Conservation (phyloP, 441 rosid genomes). For the Biscutella auriculata region DNA sequence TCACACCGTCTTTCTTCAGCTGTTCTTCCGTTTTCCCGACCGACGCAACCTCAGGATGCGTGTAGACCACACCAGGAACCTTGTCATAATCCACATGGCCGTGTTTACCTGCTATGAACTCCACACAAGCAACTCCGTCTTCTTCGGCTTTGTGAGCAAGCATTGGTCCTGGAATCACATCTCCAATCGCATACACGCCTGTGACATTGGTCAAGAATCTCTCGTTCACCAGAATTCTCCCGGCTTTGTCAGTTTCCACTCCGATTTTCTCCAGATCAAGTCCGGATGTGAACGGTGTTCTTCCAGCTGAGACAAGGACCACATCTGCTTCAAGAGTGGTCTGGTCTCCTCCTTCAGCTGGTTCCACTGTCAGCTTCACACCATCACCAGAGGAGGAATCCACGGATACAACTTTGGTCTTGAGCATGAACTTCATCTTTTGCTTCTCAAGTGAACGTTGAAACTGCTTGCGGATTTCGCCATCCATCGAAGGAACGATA, state of each 20-base stretch:
- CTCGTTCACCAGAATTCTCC: conserved; percentile 70
- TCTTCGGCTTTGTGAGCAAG: conserved; percentile 98
- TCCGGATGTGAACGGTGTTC: conserved; percentile 75
- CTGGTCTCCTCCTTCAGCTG: conserved; percentile 77
- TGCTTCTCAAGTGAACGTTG: conserved; percentile 89
- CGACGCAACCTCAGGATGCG: conserved; percentile 93
- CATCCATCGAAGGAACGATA: conserved; percentile 92
- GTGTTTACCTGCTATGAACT: conserved; percentile 85
- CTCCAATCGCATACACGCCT: conserved; percentile 83
- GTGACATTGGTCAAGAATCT: conserved; percentile 71
- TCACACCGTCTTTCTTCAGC: conserved; percentile 58
- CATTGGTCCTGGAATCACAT: conserved; percentile 99
- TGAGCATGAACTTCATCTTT: conserved; percentile 94
- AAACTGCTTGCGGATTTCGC: conserved; percentile 83
- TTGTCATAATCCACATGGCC: conserved; percentile 93
- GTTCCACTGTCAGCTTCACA: conserved; percentile 75
- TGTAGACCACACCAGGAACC: conserved; percentile 94
- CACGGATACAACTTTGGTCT: conserved; percentile 85
- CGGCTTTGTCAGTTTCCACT: conserved; percentile 68
- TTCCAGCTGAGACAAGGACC: conserved; percentile 92
- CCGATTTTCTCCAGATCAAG: conserved; percentile 85
- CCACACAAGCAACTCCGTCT: conserved; percentile 94
- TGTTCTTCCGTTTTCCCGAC: conserved; percentile 92
- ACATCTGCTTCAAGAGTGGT: conserved; percentile 83
- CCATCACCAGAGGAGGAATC: conserved; percentile 51